These are phyloP conservation scores for Phytophthora pisi DNA, from an alignment of 352 stramenopile genomes.

Conservation along the genomic window DNA sequence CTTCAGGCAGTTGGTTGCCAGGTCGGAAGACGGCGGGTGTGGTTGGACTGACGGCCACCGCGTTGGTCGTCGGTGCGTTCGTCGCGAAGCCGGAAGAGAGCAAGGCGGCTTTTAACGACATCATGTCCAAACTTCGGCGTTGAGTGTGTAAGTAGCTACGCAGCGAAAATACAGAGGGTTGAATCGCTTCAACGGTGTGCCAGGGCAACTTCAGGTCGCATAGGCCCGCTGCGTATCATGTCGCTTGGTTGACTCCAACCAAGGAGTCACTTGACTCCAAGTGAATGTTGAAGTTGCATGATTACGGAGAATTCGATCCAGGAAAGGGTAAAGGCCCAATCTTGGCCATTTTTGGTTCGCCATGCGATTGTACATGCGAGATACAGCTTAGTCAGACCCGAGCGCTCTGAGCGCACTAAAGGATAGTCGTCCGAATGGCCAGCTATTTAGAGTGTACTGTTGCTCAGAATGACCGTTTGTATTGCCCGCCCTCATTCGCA, in stretches of 20 bases:
- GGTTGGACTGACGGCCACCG: slow-evolving; percentile 18
- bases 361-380: too few species aligned
- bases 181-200: too few species aligned
- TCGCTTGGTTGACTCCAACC: slow-evolving; percentile 17
- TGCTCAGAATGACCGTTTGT: too few species aligned
- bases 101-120: slow-evolving; percentile 29
- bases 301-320: background rate
- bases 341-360: background rate
- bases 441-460: too few species aligned
- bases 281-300: slow-evolving; percentile 4
- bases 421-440: too few species aligned
- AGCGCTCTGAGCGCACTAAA: too few species aligned
- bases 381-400: too few species aligned
- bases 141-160: slow-evolving; percentile 24
- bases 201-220: too few species aligned
- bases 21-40: slow-evolving; percentile 20
- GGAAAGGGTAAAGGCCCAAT: background rate
- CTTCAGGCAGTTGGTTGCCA: slow-evolving; percentile 34
- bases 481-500: too few species aligned
- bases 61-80: slow-evolving; percentile 19
- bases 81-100: slow-evolving; percentile 40
- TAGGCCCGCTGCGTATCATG: slow-evolving; percentile 1
- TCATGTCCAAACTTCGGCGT: slow-evolving; percentile 34
- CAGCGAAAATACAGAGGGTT: slow-evolving; percentile 10
- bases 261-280: slow-evolving; percentile 8